Base-by-base conservation (phyloP, 164 flowering plant species). In the Magnolia kwangsiensis region DNA sequence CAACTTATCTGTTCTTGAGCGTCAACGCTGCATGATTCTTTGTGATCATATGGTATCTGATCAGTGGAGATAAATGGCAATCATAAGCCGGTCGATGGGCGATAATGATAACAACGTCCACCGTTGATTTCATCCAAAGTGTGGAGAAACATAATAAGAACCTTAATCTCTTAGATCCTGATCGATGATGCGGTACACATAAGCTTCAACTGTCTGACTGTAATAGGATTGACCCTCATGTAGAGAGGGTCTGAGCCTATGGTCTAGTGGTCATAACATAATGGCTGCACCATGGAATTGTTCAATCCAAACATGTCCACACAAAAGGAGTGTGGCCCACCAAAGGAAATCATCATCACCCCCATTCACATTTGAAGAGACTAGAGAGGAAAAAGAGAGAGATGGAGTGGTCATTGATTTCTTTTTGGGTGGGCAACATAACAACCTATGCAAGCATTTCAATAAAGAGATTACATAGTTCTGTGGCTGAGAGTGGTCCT, bases 271-370 rank as follows among this genome's bases (percentile, higher is more conserved):
- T 29, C 29, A 72, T 13, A 27, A 51, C 11, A 21, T 21, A 50
- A n/a, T 5, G 58, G 6, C 61, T 71, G 59, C 13, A 71, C 23
- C 24, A 10, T 67, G 63, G 72, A 19, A 51, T 59, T 16, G 45
- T 11, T 51, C 16, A 51, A 29, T 10, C 59, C 76, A 73, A 24
- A 49, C 77, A 50, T 74, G 72, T 69, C 49, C 27, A 23, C 55
- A 71, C 72, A 45, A 77, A 79, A 74, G 72, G 69, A 77, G 27
- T 29, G 75, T 31, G 7, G 74, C 50, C 72, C 51, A 58, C 80
- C 64, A 61, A 59, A 27, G 74, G 51, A 29, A 20, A 18, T 29
- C 77, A 80, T 80, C 80, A 80, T 80, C 75, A 74, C 72, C 21
- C 24, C 79, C 78, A 77, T 64, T 79, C 76, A 51, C 69, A 71